phyloP scores from a whole-genome alignment of 768 basidiomycete species.

The Macrocybe gigantea region DNA sequence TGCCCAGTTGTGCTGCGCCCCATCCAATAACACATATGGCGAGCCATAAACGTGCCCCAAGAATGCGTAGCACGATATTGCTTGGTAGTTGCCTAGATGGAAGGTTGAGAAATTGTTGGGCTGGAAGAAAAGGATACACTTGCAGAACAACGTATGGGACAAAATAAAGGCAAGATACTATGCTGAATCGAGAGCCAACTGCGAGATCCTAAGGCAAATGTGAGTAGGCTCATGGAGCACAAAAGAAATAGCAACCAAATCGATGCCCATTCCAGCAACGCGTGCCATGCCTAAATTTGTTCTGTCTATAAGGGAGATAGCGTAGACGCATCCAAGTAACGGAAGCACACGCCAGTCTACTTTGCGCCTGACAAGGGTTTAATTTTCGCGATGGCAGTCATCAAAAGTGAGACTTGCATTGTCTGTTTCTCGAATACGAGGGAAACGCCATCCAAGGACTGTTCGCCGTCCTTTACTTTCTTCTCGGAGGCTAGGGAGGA shows the following conservation, averaged over 20 bases:
- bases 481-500: conserved; percentile 17
- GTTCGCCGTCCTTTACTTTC: conserved; percentile 14
- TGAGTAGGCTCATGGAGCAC: not conserved
- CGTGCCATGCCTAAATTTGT: conserved; percentile 37
- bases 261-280: conserved; percentile 33
- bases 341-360: conserved; percentile 35
- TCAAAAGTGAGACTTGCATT: conserved; percentile 8
- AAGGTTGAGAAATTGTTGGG: not conserved
- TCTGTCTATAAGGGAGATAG: conserved; percentile 34
- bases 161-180: conserved; percentile 40
- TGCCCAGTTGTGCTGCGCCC: conserved; percentile 37
- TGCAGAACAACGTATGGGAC: conserved; percentile 43
- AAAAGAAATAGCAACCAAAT: conserved; percentile 16
- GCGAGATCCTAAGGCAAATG: conserved; percentile 23
- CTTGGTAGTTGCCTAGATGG: conserved; percentile 35
- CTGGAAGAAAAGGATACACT: conserved; percentile 9
- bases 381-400: no score
- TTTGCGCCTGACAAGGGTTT: conserved; percentile 20
- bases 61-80: conserved; percentile 34
- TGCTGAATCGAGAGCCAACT: conserved; percentile 36
- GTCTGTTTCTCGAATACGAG: conserved; percentile 3
- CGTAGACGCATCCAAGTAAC: conserved; percentile 30
- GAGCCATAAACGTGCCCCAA: conserved; percentile 37
- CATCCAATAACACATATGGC: conserved; percentile 38
- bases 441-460: conserved; percentile 4